Conservation (phyloP, 257 asterid genomes). For the Catharanthus roseus region DNA sequence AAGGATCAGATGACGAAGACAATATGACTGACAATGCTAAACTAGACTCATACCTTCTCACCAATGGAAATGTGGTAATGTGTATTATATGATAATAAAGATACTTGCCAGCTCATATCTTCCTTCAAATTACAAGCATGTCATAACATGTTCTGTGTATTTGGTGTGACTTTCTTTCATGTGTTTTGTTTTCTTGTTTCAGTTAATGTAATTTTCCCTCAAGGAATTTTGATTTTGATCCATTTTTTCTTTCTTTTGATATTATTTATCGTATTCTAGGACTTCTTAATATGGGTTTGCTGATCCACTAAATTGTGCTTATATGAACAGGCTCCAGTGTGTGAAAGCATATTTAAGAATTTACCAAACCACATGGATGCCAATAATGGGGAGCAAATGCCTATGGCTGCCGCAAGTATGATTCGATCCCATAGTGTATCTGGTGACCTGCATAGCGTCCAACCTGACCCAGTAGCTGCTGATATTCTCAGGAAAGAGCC, state of each 20-base stretch:
- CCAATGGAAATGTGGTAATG: slow-evolving; percentile 70
- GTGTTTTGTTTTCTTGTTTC: background rate
- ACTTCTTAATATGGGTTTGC: background rate
- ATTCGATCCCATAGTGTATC: slow-evolving; percentile 83
- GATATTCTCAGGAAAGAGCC: slow-evolving; percentile 90
- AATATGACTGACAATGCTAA: slow-evolving; percentile 42
- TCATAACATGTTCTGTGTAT: background rate
- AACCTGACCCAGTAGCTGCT: slow-evolving; percentile 93
- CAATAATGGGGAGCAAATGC: slow-evolving; percentile 45
- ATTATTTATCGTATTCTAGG: background rate
- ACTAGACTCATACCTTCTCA: slow-evolving; percentile 57
- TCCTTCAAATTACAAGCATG: background rate
- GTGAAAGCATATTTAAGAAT: slow-evolving; percentile 41
- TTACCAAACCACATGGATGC: slow-evolving; percentile 43
- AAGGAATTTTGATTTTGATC: background rate
- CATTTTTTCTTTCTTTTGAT: background rate
- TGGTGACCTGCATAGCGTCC: slow-evolving; percentile 87
- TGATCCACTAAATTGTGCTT: background rate
- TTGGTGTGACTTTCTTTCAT: background rate
- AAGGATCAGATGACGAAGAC: slow-evolving; percentile 94
- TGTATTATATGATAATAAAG: slow-evolving; percentile 7
- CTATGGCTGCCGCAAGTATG: slow-evolving; percentile 63
- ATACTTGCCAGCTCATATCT: slow-evolving; percentile 4
- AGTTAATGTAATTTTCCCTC: background rate
- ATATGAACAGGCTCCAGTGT: slow-evolving; percentile 33